Evolutionary conservation across 1,139 yeast species (phyloP).

Genomic region (Meyerozyma guilliermondii): DNA sequence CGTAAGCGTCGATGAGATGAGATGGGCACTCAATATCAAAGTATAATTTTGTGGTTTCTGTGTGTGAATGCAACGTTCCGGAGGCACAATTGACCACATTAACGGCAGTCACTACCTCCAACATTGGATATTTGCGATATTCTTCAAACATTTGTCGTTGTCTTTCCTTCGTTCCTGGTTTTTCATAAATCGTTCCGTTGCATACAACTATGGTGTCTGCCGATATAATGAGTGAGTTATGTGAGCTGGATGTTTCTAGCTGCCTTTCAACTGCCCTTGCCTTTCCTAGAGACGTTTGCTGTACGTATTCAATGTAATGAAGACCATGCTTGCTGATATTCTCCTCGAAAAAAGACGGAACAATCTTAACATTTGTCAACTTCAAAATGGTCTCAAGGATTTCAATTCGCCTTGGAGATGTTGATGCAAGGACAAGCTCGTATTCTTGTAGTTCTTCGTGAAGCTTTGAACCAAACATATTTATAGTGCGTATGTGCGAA

Average conservation of each 20-base stretch:
- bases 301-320: constrained; percentile 59
- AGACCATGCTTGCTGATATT: constrained; percentile 52
- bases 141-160: constrained; percentile 42
- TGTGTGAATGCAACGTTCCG: constrained; percentile 3
- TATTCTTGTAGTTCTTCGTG: constrained; percentile 19
- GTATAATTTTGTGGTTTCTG: constrained; percentile 21
- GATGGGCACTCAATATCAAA: constrained; percentile 40
- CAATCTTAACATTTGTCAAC: constrained; percentile 40
- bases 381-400: constrained; percentile 61
- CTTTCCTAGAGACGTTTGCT: constrained; percentile 64
- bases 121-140: constrained; percentile 42
- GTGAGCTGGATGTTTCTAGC: constrained; percentile 14
- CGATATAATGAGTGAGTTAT: constrained; percentile 25
- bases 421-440: constrained; percentile 66
- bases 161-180: constrained; percentile 51
- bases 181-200: constrained; percentile 62
- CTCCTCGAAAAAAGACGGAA: constrained; percentile 67
- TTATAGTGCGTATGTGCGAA: neutral
- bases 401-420: constrained; percentile 75
- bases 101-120: constrained; percentile 66
- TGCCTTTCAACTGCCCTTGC: constrained; percentile 47
- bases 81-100: constrained; percentile 34
- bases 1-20: constrained; percentile 54
- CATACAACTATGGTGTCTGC: constrained; percentile 86
- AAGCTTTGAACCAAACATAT: neutral